phyloP scores from a whole-genome alignment of 1,284 basidiomycete genomes.

The Ganoderma meredithae region DNA sequence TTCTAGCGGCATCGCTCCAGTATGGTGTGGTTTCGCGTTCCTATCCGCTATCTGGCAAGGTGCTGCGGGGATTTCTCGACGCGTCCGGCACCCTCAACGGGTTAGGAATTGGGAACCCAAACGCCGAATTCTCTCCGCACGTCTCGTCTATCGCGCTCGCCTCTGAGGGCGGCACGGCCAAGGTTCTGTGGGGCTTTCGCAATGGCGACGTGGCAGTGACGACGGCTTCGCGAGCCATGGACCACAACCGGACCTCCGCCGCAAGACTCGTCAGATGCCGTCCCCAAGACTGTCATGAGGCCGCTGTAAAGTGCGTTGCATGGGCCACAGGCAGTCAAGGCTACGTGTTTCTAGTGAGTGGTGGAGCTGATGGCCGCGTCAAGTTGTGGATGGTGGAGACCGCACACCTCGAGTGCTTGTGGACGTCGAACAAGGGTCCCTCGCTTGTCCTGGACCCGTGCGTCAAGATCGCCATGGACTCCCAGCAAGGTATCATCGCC shows the following conservation, averaged over 20 bases:
- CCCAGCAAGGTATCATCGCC: conserved; percentile 54
- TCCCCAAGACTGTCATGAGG: conserved; percentile 65
- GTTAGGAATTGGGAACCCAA: conserved; percentile 77
- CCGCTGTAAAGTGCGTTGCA: conserved; percentile 57
- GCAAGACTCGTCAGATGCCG: conserved; percentile 56
- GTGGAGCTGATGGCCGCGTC: conserved; percentile 66
- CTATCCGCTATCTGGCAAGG: conserved; percentile 71
- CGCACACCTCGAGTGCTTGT: conserved; percentile 54
- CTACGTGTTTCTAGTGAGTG: conserved; percentile 54
- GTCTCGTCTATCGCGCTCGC: conserved; percentile 64
- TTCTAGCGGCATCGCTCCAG: conserved; percentile 72
- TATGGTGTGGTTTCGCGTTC: conserved; percentile 83
- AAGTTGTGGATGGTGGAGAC: conserved; percentile 75
- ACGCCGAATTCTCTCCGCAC: conserved; percentile 78
- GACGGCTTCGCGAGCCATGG: conserved; percentile 64
- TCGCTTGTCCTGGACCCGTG: conserved; percentile 54
- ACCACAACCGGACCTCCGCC: conserved; percentile 51
- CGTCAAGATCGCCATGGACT: conserved; percentile 54
- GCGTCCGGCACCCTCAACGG: conserved; percentile 66
- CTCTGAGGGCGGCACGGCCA: conserved; percentile 72
- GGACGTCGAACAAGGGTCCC: conserved; percentile 59
- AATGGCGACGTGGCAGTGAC: conserved; percentile 76
- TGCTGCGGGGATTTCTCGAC: conserved; percentile 78
- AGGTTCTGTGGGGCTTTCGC: conserved; percentile 79
- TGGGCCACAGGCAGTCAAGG: conserved; percentile 50